Conservation (phyloP, 805 yeast species). For the Kodamaea sagamina region DNA sequence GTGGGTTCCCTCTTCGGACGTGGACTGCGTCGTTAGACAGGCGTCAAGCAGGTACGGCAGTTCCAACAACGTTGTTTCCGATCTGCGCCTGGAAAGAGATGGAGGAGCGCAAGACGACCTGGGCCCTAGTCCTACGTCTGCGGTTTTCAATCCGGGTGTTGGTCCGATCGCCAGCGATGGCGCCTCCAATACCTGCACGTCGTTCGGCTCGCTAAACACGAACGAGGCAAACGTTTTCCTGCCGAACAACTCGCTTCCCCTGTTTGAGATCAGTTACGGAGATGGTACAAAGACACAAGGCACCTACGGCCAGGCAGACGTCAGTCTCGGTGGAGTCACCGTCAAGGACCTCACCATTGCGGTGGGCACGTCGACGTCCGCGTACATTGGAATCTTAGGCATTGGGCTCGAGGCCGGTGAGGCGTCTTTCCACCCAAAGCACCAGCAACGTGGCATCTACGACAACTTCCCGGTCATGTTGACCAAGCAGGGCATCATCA, state of each 20-base stretch:
- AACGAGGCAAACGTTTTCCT: neutral
- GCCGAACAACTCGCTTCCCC: neutral
- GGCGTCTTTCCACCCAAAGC: neutral
- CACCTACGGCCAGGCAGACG: slow-evolving; percentile 6
- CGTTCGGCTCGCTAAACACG: neutral
- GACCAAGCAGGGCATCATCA: slow-evolving; percentile 14
- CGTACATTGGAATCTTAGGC: slow-evolving; percentile 9
- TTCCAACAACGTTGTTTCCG: neutral
- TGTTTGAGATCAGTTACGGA: slow-evolving; percentile 10
- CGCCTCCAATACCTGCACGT: slow-evolving; percentile 6
- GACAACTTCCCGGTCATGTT: slow-evolving; percentile 15
- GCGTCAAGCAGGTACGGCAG: neutral
- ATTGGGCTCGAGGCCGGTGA: slow-evolving; percentile 9
- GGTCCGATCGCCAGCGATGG: slow-evolving; percentile 3
- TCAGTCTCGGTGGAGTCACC: slow-evolving; percentile 10
- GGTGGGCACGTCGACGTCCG: neutral
- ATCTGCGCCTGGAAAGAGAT: neutral
- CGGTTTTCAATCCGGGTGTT: neutral
- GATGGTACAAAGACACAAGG: slow-evolving; percentile 11
- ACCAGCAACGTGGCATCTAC: slow-evolving; percentile 4
- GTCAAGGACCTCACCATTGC: slow-evolving; percentile 11
- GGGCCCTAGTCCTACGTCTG: neutral
- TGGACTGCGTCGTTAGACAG: slow-evolving; percentile 7
- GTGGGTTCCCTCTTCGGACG: slow-evolving; percentile 13
- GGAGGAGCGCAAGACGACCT: neutral